Base-by-base conservation (phyloP, 805 yeast species). In the Lipomyces japonicus region DNA sequence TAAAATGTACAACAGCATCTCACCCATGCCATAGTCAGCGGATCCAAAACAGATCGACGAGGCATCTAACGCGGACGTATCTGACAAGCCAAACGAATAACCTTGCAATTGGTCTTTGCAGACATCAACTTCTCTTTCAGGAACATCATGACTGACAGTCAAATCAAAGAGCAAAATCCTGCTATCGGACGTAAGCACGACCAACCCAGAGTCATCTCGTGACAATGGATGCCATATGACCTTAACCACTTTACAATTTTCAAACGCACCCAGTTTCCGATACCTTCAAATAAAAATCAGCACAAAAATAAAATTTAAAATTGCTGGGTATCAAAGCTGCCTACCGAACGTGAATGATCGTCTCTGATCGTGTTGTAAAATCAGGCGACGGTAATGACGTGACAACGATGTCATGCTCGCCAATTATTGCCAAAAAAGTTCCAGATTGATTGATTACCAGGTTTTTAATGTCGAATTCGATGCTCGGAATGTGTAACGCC, bases 1-100 rank as follows among this genome's bases (percentile, higher is more conserved):
- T 45, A 80, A 59, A 6, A 82, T 61, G 59, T 76, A 80, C 19
- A 84, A 65, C 0, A 85, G 74, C 44, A 83, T 59, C 2, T 73
- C 71, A 10, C 82, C 82, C 18, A 64, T 55, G 1, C 61, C 58
- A 1, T 61, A 64, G 2, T 57, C 62, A 1, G 42, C 46, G 2
- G 79, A 64, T 39, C 82, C 80, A 67, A 80, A 70, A 43, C 69
- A 46, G 55, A 75, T 67, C 23, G 80, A 67, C 37, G 73, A 69
- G 43, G 68, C 61, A 16, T 58, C 63, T 9, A 52, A 7, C 3
- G 53, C 58, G 7, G 49, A 31, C 0, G 49, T 53, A 19, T 46
- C 56, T 9, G 34, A 4, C 5, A 54, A 28, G 4, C 56, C 58
- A 31, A 19, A 52, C 7, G 57, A 47, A 31, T 38, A 39, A n/a